Conservation (phyloP, 2,329 filamentous ascomycete species). For the Fusarium papillatum region DNA sequence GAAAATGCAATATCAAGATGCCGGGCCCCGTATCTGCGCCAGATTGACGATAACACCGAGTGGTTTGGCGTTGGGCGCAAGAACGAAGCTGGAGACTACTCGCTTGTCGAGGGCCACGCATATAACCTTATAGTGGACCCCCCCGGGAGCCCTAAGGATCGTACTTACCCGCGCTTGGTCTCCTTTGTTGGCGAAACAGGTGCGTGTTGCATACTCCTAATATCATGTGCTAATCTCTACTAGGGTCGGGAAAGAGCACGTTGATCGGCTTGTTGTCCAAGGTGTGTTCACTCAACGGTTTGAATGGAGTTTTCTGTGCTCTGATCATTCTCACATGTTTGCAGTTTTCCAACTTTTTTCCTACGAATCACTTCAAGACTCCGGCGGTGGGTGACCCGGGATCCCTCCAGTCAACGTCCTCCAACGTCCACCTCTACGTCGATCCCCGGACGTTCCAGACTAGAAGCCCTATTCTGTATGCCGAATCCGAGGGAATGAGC, state of each 20-base stretch:
- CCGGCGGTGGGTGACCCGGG: neutral
- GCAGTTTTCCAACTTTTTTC: fast-evolving
- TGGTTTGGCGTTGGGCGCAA: neutral
- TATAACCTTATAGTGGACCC: neutral
- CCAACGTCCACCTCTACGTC: neutral
- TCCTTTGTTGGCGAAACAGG: neutral
- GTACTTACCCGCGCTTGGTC: neutral
- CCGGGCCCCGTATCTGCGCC: neutral
- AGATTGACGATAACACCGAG: neutral
- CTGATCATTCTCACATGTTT: neutral
- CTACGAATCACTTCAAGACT: neutral
- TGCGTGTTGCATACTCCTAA: neutral
- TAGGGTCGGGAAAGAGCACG: neutral
- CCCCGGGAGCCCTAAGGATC: fast-evolving
- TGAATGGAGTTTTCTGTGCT: neutral
- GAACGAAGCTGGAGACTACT: neutral
- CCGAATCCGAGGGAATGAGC: neutral
- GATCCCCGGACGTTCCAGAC: fast-evolving
- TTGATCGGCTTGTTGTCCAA: neutral
- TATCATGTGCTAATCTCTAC: neutral
- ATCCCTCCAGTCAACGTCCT: neutral
- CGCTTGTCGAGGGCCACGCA: neutral
- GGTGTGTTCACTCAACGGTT: neutral
- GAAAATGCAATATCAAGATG: neutral
- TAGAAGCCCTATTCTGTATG: neutral